phyloP scores from a whole-genome alignment of 495 filamentous ascomycete species.

The Neurospora africana region DNA sequence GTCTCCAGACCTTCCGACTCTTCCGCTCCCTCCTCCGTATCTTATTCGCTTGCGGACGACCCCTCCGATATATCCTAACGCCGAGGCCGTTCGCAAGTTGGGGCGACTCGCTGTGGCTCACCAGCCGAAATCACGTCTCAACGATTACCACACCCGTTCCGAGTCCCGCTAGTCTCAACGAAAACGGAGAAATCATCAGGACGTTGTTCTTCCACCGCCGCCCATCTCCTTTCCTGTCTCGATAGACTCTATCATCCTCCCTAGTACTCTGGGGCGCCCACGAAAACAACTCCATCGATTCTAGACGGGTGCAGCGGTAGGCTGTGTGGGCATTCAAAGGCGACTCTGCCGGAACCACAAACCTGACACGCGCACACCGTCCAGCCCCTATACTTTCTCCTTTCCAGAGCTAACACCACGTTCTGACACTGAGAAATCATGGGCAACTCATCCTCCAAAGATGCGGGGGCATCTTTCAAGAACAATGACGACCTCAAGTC shows the following conservation, averaged over 20 bases:
- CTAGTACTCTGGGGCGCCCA: conserved; percentile 21
- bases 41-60: conserved; percentile 3
- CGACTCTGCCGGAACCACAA: conserved; percentile 26
- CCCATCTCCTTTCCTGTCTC: conserved; percentile 34
- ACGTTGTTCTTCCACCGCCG: conserved; percentile 32
- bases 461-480: conserved; percentile 37
- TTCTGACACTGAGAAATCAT: conserved; percentile 41
- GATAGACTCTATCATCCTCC: conserved; percentile 39
- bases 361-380: conserved; percentile 31
- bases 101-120: not conserved
- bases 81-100: conserved; percentile 5
- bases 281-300: conserved; percentile 9
- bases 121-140: conserved; percentile 3
- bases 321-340: conserved; percentile 32
- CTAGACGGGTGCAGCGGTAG: conserved; percentile 33
- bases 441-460: conserved; percentile 90
- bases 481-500: conserved; percentile 47
- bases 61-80: conserved; percentile 8
- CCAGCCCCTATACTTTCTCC: conserved; percentile 22
- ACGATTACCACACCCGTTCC: conserved; percentile 6
- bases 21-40: conserved; percentile 2
- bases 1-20: not conserved
- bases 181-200: conserved; percentile 35
- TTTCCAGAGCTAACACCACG: conserved; percentile 15
- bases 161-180: conserved; percentile 11